These are phyloP conservation scores for Escallonia rubra DNA, from an alignment of 129 eudicot genomes.

Conservation along the genomic window DNA sequence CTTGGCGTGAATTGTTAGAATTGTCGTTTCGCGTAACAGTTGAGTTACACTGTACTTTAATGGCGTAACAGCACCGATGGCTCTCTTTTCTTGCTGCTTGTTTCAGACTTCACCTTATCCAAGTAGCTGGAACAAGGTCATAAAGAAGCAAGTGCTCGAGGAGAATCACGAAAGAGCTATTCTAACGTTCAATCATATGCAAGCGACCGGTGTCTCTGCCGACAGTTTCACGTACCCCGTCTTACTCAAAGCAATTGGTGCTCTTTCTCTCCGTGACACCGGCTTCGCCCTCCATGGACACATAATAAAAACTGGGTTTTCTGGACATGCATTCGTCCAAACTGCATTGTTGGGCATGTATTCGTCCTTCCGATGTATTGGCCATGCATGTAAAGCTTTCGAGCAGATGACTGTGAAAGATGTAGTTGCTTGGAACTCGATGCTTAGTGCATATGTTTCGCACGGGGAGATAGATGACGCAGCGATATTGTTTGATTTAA, in stretches of 20 bases:
- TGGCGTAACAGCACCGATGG: neutral
- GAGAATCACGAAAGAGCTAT: conserved; percentile 30
- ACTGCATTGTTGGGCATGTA: conserved; percentile 45
- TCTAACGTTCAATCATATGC: conserved; percentile 34
- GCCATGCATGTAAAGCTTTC: conserved; percentile 30
- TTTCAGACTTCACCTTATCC: conserved; percentile 2
- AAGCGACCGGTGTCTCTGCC: conserved; percentile 21
- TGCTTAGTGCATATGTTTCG: conserved; percentile 41
- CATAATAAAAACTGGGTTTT: conserved; percentile 24
- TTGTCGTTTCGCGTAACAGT: too few relatives aligned
- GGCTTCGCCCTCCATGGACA: conserved; percentile 51
- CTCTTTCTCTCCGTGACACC: conserved; percentile 10
- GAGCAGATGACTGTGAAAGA: conserved; percentile 30
- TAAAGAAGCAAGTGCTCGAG: conserved; percentile 34
- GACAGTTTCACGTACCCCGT: conserved; percentile 55
- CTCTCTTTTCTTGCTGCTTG: neutral
- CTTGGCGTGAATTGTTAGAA: too few relatives aligned
- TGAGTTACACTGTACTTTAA: neutral
- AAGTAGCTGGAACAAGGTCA: conserved; percentile 40
- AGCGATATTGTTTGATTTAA: conserved; percentile 15
- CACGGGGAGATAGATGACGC: conserved; percentile 26
- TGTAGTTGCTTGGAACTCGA: conserved; percentile 43
- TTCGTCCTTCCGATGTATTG: conserved; percentile 16
- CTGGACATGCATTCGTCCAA: conserved; percentile 31
- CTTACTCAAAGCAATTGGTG: conserved; percentile 35